Percentiles rank a stretch among this genome's conserved stretches.
phyloP scores from a whole-genome alignment of 495 filamentous ascomycete genomes.

The Pseudotulostoma volvatum region DNA sequence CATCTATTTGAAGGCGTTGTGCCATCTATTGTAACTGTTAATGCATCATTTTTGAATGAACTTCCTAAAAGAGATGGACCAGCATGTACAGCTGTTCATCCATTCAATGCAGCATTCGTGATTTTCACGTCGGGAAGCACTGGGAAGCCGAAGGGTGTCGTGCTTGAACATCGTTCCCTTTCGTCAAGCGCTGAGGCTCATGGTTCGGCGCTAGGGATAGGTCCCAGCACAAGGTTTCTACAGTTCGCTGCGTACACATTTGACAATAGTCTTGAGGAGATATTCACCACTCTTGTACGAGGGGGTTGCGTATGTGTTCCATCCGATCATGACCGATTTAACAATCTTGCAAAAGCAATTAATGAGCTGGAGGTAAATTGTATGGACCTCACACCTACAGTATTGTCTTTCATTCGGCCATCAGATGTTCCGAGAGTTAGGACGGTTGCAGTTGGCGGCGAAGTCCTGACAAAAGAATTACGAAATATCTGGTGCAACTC shows the following conservation, averaged over 20 bases:
- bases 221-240: constrained; percentile 36
- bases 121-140: constrained; percentile 36
- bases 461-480: constrained; percentile 5
- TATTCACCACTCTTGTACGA: constrained; percentile 21
- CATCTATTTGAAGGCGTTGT: constrained; percentile 21
- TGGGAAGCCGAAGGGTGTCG: constrained; percentile 22
- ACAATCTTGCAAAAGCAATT: constrained; percentile 17
- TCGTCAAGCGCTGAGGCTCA: constrained; percentile 21
- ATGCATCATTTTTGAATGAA: constrained; percentile 21
- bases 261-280: constrained; percentile 26
- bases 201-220: constrained; percentile 27
- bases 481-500: constrained; percentile 6
- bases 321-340: constrained; percentile 13
- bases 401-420: constrained; percentile 7
- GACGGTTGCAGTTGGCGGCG: constrained; percentile 10
- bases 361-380: constrained; percentile 19
- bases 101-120: constrained; percentile 29
- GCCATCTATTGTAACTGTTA: constrained; percentile 25
- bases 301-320: constrained; percentile 33
- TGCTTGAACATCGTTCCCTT: constrained; percentile 22
- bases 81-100: constrained; percentile 6
- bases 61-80: constrained; percentile 11
- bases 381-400: constrained; percentile 20
- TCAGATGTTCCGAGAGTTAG: constrained; percentile 9
- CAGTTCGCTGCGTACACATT: constrained; percentile 37